These are phyloP conservation scores for Teratosphaeria viscida DNA, from an alignment of 2,329 filamentous ascomycete species.

Conservation along the genomic window DNA sequence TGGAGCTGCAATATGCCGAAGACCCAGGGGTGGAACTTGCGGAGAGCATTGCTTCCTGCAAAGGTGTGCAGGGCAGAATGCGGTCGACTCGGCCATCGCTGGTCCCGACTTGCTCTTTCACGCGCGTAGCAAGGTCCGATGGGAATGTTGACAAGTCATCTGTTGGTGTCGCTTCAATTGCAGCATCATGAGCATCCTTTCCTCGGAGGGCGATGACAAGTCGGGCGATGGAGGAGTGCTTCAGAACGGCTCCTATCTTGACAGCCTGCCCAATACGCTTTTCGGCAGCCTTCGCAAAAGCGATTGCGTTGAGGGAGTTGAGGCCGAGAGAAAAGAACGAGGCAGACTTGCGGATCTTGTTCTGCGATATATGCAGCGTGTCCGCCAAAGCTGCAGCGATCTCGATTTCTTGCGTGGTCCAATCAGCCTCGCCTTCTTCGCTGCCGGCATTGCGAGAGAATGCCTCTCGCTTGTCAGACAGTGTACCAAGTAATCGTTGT, in stretches of 20 bases:
- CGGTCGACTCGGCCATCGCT: constrained; percentile 31
- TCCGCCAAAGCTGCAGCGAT: constrained; percentile 48
- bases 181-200: neutral
- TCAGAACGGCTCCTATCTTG: constrained; percentile 60
- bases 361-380: constrained; percentile 36
- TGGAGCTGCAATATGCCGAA: constrained; percentile 61
- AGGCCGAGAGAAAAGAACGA: constrained; percentile 71
- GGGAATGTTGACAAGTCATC: neutral
- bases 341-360: constrained; percentile 50
- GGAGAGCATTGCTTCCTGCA: constrained; percentile 81
- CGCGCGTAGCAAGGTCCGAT: neutral
- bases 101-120: neutral
- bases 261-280: constrained; percentile 39
- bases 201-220: constrained; percentile 36
- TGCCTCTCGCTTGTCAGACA: neutral
- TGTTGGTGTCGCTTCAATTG: neutral
- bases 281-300: constrained; percentile 50
- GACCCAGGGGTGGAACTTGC: constrained; percentile 35
- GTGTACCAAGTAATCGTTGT: constrained; percentile 31
- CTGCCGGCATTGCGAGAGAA: constrained; percentile 25
- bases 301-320: constrained; percentile 74
- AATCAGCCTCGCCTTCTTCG: constrained; percentile 29
- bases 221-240: constrained; percentile 53
- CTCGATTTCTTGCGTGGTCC: constrained; percentile 45
- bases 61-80: constrained; percentile 70